These are phyloP conservation scores for Aspergillus sp. DNA, from an alignment of 2,329 filamentous ascomycete genomes.

Conservation along the genomic window DNA sequence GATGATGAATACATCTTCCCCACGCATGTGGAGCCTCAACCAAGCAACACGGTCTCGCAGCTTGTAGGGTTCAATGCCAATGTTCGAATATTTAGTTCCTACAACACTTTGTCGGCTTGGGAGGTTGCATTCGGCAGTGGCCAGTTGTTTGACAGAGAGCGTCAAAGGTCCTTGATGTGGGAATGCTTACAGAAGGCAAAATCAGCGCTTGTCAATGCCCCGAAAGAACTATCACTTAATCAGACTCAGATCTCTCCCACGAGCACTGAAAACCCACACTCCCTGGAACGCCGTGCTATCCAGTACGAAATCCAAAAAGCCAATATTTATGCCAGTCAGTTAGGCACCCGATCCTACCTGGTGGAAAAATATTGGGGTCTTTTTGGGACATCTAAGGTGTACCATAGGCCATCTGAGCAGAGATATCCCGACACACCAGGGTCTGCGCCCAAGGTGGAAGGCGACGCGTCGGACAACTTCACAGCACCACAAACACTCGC, in stretches of 20 bases:
- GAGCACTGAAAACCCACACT: conserved; percentile 21
- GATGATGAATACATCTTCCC: conserved; percentile 78
- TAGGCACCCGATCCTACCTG: conserved; percentile 77
- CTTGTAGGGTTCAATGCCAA: conserved; percentile 78
- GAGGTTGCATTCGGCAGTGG: conserved; percentile 79
- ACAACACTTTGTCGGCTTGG: conserved; percentile 72
- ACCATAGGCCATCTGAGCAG: conserved; percentile 14
- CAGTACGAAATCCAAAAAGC: conserved; percentile 90
- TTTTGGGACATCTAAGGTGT: conserved; percentile 55
- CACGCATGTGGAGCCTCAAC: conserved; percentile 66
- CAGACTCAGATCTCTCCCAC: conserved; percentile 30
- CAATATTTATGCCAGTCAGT: conserved; percentile 77
- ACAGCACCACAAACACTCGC: conserved; percentile 30
- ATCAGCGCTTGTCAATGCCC: conserved; percentile 61
- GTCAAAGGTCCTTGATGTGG: conserved; percentile 69
- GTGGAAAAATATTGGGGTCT: conserved; percentile 82
- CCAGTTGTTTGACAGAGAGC: conserved; percentile 68
- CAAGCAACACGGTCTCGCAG: conserved; percentile 62
- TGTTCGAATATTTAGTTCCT: conserved; percentile 72
- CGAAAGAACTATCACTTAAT: conserved; percentile 61
- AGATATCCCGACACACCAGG: conserved; percentile 4
- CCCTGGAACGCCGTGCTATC: conserved; percentile 37
- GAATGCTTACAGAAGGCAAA: conserved; percentile 69
- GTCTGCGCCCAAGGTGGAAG: conserved; percentile 14
- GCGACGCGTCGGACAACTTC: conserved; percentile 18